Percentiles rank a stretch among this genome's conserved stretches.
Evolutionary conservation across 306 rosid genomes (phyloP).

Genomic region (Rosa rugosa): DNA sequence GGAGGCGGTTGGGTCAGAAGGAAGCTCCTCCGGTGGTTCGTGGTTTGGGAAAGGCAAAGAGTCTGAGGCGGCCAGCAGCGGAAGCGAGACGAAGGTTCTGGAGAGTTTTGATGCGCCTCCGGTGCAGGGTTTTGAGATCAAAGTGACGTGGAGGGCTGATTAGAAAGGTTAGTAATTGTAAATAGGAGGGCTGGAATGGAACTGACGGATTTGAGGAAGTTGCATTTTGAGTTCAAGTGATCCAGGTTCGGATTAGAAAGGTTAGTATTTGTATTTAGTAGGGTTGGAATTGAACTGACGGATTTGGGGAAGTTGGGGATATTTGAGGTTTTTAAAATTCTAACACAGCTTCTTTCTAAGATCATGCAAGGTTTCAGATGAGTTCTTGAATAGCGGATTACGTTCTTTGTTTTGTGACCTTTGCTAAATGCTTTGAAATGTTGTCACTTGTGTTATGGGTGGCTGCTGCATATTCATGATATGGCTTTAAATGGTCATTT

Average conservation of each 20-base stretch:
- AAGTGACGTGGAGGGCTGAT: neutral
- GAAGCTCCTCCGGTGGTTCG: constrained; percentile 19
- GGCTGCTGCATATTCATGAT: neutral
- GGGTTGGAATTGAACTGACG: no score
- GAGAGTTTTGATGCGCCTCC: constrained; percentile 87
- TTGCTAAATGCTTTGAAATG: neutral
- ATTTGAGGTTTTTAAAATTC: no score
- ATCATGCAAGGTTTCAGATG: neutral
- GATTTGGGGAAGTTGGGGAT: no score
- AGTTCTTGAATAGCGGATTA: neutral
- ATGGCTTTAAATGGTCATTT: neutral
- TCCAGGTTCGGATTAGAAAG: no score
- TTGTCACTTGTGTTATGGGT: neutral
- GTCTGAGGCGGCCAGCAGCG: constrained; percentile 34
- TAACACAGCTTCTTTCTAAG: neutral
- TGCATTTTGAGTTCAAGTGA: no score
- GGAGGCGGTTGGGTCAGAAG: neutral
- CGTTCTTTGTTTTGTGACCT: no score
- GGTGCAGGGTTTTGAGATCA: neutral
- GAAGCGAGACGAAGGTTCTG: constrained; percentile 81
- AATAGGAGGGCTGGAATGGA: neutral
- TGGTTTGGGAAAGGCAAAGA: constrained; percentile 61
- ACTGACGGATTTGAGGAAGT: neutral
- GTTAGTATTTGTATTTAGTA: no score
- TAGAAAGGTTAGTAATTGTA: neutral